Evolutionary conservation across 225 moss, liverwort and hornwort genomes (phyloP).

Genomic region (Straminergon stramineum): DNA sequence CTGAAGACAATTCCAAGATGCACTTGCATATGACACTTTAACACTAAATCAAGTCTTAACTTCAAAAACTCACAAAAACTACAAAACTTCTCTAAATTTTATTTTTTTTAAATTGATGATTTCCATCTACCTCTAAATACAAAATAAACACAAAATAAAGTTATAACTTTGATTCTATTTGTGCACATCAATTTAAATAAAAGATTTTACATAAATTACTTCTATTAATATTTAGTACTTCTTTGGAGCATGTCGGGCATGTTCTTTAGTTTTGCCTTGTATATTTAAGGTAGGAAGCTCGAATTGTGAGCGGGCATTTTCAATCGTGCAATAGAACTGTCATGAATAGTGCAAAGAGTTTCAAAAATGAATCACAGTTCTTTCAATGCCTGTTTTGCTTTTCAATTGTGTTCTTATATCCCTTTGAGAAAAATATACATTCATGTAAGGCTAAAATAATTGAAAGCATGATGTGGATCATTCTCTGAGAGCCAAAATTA

Average conservation of each 20-base stretch:
- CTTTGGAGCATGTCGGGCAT: background rate
- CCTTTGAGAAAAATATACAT: no score
- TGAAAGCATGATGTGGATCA: no score
- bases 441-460: no score
- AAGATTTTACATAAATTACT: background rate
- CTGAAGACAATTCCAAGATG: background rate
- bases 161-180: background rate
- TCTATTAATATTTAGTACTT: background rate
- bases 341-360: no score
- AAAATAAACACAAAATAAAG: background rate
- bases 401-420: no score
- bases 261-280: background rate
- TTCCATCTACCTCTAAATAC: fast-evolving
- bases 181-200: background rate
- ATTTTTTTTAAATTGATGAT: background rate
- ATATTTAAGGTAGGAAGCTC: no score
- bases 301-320: no score
- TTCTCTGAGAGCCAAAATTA: no score
- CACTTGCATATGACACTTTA: background rate
- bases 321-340: no score
- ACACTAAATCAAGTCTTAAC: background rate
- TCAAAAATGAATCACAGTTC: no score
- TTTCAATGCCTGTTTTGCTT: no score
- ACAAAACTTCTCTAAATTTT: background rate
- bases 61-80: background rate